These are phyloP conservation scores for Mucor circinelloides DNA, from an alignment of 371 early-diverging fungal genomes.

Conservation along the genomic window DNA sequence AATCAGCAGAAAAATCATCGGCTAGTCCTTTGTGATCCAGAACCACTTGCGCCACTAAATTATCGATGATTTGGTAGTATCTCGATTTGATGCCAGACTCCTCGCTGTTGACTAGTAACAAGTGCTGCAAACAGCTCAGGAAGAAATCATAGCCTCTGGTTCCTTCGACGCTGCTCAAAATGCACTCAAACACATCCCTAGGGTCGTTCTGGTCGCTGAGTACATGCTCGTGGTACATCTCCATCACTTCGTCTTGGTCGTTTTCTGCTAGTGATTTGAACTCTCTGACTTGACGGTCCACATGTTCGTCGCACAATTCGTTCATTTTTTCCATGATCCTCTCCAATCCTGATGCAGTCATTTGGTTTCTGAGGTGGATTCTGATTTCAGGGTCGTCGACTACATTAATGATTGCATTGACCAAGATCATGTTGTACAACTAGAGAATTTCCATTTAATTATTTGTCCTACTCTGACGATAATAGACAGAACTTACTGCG, in stretches of 20 bases:
- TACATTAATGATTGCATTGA: slow-evolving; percentile 82
- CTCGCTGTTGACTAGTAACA: slow-evolving; percentile 72
- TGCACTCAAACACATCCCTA: slow-evolving; percentile 76
- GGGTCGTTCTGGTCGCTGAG: slow-evolving; percentile 81
- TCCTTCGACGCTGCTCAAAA: slow-evolving; percentile 73
- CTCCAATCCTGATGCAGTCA: slow-evolving; percentile 74
- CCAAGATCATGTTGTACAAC: slow-evolving; percentile 79
- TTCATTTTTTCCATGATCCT: slow-evolving; percentile 76
- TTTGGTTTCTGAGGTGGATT: slow-evolving; percentile 77
- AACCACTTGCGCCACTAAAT: slow-evolving; percentile 79
- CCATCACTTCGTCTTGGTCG: slow-evolving; percentile 79
- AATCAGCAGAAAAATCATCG: slow-evolving; percentile 61
- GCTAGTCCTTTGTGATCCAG: slow-evolving; percentile 78
- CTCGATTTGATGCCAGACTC: slow-evolving; percentile 58
- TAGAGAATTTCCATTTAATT: slow-evolving; percentile 11
- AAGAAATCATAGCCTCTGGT: slow-evolving; percentile 79
- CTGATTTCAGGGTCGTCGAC: slow-evolving; percentile 80
- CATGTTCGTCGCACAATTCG: slow-evolving; percentile 65
- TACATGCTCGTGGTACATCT: slow-evolving; percentile 75
- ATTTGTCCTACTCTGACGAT: neutral
- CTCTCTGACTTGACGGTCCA: slow-evolving; percentile 75
- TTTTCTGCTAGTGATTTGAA: slow-evolving; percentile 74
- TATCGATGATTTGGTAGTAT: slow-evolving; percentile 84
- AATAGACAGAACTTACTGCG: slow-evolving; percentile 40
- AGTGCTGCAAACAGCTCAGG: slow-evolving; percentile 76